Conservation (phyloP, 306 rosid genomes). For the Sphenostylis stenocarpa region DNA sequence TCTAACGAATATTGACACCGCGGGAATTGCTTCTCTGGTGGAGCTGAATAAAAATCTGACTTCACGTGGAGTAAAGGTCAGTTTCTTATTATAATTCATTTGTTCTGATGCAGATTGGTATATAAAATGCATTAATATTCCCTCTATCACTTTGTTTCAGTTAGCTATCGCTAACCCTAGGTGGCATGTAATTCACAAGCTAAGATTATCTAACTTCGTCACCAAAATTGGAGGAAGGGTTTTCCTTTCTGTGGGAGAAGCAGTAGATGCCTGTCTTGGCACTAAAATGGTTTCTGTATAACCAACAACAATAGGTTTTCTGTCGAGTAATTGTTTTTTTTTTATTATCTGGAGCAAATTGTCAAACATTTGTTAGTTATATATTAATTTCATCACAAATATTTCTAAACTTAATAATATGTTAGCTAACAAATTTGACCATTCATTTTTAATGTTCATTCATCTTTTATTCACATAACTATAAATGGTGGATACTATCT, state of each 20-base stretch:
- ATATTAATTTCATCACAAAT: neutral
- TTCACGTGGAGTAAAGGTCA: conserved; percentile 51
- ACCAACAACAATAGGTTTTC: neutral
- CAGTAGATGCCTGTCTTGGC: conserved; percentile 47
- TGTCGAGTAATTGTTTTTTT: neutral
- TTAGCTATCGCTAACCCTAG: conserved; percentile 67
- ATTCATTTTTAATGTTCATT: neutral
- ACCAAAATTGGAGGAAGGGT: conserved; percentile 55
- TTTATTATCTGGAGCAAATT: neutral
- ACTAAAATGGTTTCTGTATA: conserved; percentile 15
- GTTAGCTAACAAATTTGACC: neutral
- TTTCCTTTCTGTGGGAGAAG: conserved; percentile 69
- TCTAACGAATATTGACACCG: conserved; percentile 65
- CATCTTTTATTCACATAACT: neutral
- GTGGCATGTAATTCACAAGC: conserved; percentile 80
- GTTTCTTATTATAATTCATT: neutral
- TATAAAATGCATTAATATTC: too few relatives aligned
- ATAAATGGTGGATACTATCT: too few relatives aligned
- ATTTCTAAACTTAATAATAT: neutral
- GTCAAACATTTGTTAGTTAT: conserved; percentile 3
- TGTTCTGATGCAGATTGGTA: neutral
- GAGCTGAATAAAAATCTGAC: conserved; percentile 52
- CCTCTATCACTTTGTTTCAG: too few relatives aligned
- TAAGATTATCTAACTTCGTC: conserved; percentile 62
- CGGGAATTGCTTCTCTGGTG: conserved; percentile 59